Base-by-base conservation (phyloP, 768 basidiomycete genomes). In the Mycena polygramma region DNA sequence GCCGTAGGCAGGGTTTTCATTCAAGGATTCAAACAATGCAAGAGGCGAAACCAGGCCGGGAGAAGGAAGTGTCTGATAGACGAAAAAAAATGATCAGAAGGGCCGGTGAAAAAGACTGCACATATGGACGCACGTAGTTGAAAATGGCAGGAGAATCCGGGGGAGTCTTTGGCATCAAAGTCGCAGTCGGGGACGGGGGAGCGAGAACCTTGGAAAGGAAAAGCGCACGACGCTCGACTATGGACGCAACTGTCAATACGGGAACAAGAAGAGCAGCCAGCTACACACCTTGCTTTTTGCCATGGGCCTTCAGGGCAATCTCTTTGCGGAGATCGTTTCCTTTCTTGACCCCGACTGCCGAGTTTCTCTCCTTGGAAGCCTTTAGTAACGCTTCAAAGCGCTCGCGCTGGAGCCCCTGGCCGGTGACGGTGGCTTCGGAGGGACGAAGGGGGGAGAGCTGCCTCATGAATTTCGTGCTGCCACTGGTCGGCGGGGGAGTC, bases 171-270 rank as follows among this genome's bases (percentile, higher is more conserved):
- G 92, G 89, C 15, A 85, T 83, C 53, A 80, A 76, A 30, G 86
- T 84, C 22, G 91, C 88, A 13, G 87, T 85, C 13, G 90, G 87
- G 10, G 89, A 90, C 3, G 90, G 89, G 24, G 90, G 88, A n/a
- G 89, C 89, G 46, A 87, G 83, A 51, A 95, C 81, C 79, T 91
- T 94, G 68, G 90, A 91, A 35, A 94, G 81, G 82, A 95, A 94
- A 67, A 87, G 83, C 6, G 92, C 90, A 36, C 93, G 91, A 62
- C 94, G 87, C 78, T 92, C 91, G 74, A 87, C 92, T 94, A 75
- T 2, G 30, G n/a, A 69, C 45, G 26, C 35, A 35, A 52, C 22
- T 41, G 46, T 65, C 24, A 30, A 26, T 17, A 59, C n/a, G 36
- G 46, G 30, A n/a, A 6, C 30, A 60, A 30, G n/a, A n/a, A 20